phyloP scores from a whole-genome alignment of 1,139 yeast species.

The Nakaseomyces delphensis region DNA sequence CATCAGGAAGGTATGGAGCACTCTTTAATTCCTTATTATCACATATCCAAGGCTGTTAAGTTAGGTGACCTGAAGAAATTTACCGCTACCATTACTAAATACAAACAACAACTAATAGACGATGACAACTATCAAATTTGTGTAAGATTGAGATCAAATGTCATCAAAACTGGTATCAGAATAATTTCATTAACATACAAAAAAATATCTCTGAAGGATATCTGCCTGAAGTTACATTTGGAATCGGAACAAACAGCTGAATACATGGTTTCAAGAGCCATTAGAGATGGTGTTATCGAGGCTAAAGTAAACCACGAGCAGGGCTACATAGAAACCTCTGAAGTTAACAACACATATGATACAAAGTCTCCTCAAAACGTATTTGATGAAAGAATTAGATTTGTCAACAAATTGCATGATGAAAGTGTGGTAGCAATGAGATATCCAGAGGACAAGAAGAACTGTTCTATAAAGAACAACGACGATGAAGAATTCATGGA shows the following conservation, averaged over 20 bases:
- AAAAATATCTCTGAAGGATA: conserved; percentile 81
- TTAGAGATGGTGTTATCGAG: conserved; percentile 95
- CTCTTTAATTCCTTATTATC: conserved; percentile 71
- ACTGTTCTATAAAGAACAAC: conserved; percentile 13
- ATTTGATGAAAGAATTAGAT: conserved; percentile 87
- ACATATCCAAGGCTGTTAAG: conserved; percentile 85
- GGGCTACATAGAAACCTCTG: conserved; percentile 89
- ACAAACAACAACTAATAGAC: conserved; percentile 51
- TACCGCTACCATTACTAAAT: conserved; percentile 60
- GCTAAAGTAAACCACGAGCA: conserved; percentile 86
- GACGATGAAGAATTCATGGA: conserved; percentile 19
- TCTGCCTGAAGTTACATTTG: conserved; percentile 79
- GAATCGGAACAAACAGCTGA: conserved; percentile 96
- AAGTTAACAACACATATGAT: conserved; percentile 76
- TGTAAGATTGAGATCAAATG: conserved; percentile 87
- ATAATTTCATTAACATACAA: conserved; percentile 88
- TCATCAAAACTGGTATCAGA: conserved; percentile 94
- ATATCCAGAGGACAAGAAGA: conserved; percentile 46
- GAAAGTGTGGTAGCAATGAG: conserved; percentile 95
- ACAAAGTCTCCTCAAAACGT: conserved; percentile 80
- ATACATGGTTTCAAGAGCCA: conserved; percentile 92
- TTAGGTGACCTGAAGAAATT: conserved; percentile 82
- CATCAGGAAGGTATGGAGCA: conserved; percentile 51
- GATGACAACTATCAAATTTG: conserved; percentile 85
- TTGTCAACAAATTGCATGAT: conserved; percentile 83